A percentile compares a stretch with the other conserved stretches of the same genome.
These are phyloP conservation scores for Flagelloscypha sp. DNA, from an alignment of 768 basidiomycete genomes.

Conservation along the genomic window DNA sequence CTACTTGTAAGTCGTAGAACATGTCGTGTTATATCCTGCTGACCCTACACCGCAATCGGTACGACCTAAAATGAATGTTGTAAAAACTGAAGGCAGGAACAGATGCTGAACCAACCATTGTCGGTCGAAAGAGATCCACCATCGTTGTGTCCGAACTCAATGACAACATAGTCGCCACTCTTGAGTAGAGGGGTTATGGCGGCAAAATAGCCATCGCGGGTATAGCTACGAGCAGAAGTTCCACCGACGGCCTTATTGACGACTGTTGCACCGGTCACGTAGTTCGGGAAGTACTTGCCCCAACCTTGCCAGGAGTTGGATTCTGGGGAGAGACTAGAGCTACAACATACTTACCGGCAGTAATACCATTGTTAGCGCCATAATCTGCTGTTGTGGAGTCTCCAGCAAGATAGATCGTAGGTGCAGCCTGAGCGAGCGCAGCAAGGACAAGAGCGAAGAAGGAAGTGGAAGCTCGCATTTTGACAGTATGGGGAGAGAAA, in stretches of 20 bases:
- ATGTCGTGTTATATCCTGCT: too few relatives aligned
- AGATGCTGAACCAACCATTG: not conserved
- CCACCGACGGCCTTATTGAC: slow-evolving; percentile 41
- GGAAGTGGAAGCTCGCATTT: too few relatives aligned
- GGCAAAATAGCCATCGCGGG: slow-evolving; percentile 40
- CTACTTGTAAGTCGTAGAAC: too few relatives aligned
- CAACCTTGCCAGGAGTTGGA: too few relatives aligned
- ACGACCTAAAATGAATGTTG: slow-evolving; percentile 19
- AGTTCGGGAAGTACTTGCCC: slow-evolving; percentile 36
- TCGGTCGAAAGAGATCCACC: too few relatives aligned
- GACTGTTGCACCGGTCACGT: slow-evolving; percentile 32
- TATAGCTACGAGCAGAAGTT: slow-evolving; percentile 37
- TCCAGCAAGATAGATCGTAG: slow-evolving; percentile 35
- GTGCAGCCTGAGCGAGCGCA: too few relatives aligned
- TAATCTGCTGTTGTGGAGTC: slow-evolving; percentile 37
- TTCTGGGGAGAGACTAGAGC: too few relatives aligned
- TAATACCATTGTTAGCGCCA: slow-evolving; percentile 30
- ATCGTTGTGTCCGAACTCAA: slow-evolving; percentile 45
- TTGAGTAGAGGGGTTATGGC: slow-evolving; percentile 31
- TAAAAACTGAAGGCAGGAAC: slow-evolving; percentile 2
- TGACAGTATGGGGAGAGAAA: too few relatives aligned
- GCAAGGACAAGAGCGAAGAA: too few relatives aligned
- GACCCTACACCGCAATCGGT: too few relatives aligned
- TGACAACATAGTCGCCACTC: slow-evolving; percentile 33
- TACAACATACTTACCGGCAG: too few relatives aligned